A percentile compares a stretch with the other conserved stretches of the same genome.
phyloP scores from a whole-genome alignment of 176 grass and related monocot species.

The Cocos nucifera region DNA sequence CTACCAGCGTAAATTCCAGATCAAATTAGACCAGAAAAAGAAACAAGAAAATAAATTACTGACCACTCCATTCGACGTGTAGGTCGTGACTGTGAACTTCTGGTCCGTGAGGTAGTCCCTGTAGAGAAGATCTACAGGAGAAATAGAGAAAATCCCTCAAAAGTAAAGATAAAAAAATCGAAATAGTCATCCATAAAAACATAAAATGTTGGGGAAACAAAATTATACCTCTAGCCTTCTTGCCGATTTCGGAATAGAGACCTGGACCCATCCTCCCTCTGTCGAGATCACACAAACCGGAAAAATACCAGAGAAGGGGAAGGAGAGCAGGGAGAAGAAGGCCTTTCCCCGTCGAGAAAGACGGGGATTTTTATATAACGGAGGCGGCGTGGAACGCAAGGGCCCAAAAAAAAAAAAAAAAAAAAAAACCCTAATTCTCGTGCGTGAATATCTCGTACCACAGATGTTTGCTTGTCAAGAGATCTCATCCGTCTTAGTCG shows the following conservation, averaged over 20 bases:
- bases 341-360: no score
- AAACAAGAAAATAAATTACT: slow-evolving; percentile 16
- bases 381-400: no score
- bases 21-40: background rate
- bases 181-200: slow-evolving; percentile 5
- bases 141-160: background rate
- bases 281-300: background rate
- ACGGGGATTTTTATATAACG: no score
- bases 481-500: no score
- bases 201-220: background rate
- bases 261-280: slow-evolving; percentile 46
- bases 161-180: background rate
- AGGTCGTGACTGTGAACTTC: slow-evolving; percentile 47
- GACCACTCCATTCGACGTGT: slow-evolving; percentile 42
- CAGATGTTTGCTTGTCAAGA: no score
- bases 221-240: slow-evolving; percentile 53
- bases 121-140: slow-evolving; percentile 44
- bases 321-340: no score
- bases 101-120: slow-evolving; percentile 50
- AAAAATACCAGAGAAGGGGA: no score
- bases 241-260: slow-evolving; percentile 75
- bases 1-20: background rate
- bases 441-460: no score
- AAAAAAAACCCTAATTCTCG: no score
- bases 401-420: no score